Percentiles rank a stretch among this genome's conserved stretches.
These are phyloP conservation scores for Quercus phellos DNA, from an alignment of 331 rosid genomes.

Conservation along the genomic window DNA sequence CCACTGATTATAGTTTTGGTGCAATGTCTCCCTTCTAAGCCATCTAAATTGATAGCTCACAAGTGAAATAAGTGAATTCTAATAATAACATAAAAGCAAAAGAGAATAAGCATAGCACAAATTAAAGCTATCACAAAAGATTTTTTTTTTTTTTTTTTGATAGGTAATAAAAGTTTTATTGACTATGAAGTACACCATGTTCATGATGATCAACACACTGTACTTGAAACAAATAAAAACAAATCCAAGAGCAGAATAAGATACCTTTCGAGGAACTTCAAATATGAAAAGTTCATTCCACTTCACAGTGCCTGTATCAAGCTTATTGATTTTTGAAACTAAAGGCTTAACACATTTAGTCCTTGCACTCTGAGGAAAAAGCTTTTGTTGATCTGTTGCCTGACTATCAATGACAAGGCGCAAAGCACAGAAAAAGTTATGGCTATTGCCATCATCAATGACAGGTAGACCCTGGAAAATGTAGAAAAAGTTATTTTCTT, in stretches of 20 bases:
- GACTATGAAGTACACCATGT: too few species aligned
- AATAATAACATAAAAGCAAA: not conserved
- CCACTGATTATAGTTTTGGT: not conserved
- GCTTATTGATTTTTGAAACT: constrained; percentile 32
- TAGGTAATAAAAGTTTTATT: too few species aligned
- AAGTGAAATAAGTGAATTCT: not conserved
- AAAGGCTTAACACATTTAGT: constrained; percentile 88
- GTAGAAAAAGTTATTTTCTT: constrained; percentile 13
- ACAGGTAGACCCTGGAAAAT: constrained; percentile 71
- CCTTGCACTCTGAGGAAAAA: constrained; percentile 98
- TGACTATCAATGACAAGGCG: constrained; percentile 78
- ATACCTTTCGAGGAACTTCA: constrained; percentile 89
- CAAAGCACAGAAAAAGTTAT: constrained; percentile 93
- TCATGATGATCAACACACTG: too few species aligned
- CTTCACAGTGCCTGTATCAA: constrained; percentile 61
- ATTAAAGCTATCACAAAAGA: not conserved
- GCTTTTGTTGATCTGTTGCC: constrained; percentile 77
- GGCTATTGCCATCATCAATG: constrained; percentile 85
- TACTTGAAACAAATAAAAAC: not conserved
- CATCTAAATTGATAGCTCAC: not conserved
- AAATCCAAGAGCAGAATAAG: not conserved
- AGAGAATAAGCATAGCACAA: not conserved
- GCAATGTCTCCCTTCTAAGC: not conserved
- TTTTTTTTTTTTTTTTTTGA: too few species aligned
- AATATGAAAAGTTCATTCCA: constrained; percentile 97